A percentile compares a stretch with the other conserved stretches of the same genome.
Evolutionary conservation across 352 stramenopile species (phyloP).

Genomic region (Halophytophthora batemanensis): DNA sequence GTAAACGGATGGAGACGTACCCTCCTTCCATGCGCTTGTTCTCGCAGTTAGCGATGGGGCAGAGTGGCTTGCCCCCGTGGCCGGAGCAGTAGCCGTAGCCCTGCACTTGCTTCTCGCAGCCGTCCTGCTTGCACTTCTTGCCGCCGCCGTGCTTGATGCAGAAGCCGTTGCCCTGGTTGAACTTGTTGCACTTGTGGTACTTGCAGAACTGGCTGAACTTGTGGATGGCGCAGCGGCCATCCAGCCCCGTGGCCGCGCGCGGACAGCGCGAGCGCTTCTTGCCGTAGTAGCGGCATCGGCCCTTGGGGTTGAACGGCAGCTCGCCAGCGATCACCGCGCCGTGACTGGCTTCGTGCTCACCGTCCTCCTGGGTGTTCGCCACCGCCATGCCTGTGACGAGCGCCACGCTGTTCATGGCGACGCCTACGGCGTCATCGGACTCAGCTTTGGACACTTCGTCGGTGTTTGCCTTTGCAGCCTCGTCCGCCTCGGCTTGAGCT

Average conservation of each 20-base stretch:
- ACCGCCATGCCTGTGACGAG: slow-evolving; percentile 16
- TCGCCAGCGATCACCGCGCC: slow-evolving; percentile 16
- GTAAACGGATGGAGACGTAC: slow-evolving; percentile 16
- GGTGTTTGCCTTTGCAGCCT: slow-evolving; percentile 10
- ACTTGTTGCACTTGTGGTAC: slow-evolving; percentile 74
- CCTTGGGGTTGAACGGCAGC: slow-evolving; percentile 24
- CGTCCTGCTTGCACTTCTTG: slow-evolving; percentile 80
- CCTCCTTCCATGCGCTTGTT: slow-evolving; percentile 86
- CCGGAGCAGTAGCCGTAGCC: slow-evolving; percentile 83
- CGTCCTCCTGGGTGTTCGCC: slow-evolving; percentile 9
- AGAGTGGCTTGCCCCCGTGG: slow-evolving; percentile 79
- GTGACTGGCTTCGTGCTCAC: slow-evolving; percentile 4
- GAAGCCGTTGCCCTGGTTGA: slow-evolving; percentile 81
- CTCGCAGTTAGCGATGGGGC: slow-evolving; percentile 66
- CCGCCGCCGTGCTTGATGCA: slow-evolving; percentile 85
- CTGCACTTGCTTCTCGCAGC: slow-evolving; percentile 81
- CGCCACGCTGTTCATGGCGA: slow-evolving; percentile 7
- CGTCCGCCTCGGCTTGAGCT: slow-evolving; percentile 2
- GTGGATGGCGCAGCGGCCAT: slow-evolving; percentile 74
- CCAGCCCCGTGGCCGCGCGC: slow-evolving; percentile 60
- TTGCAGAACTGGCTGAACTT: slow-evolving; percentile 86
- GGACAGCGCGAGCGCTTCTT: slow-evolving; percentile 68
- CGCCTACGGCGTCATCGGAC: slow-evolving; percentile 17
- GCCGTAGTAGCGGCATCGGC: slow-evolving; percentile 69
- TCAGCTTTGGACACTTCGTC: slow-evolving; percentile 12